A percentile compares a stretch with the other conserved stretches of the same genome.
Conservation (phyloP, 2,329 filamentous ascomycete species). For the Anisogramma anomala region DNA sequence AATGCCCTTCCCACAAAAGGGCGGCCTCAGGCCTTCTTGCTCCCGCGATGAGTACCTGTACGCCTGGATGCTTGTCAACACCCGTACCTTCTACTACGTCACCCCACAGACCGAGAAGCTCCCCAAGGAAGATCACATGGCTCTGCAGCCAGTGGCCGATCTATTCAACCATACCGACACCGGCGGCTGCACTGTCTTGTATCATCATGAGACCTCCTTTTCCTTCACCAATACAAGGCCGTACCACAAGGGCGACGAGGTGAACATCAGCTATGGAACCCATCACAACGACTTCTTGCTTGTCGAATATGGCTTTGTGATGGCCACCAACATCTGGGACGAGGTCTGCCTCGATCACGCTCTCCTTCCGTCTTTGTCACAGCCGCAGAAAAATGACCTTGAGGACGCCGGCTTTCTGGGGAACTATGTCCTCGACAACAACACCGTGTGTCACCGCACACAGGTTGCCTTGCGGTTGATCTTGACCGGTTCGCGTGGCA, state of each 20-base stretch:
- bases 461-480: slow-evolving; percentile 39
- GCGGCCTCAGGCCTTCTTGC: not conserved
- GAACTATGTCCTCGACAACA: slow-evolving; percentile 38
- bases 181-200: slow-evolving; percentile 39
- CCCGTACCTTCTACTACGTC: slow-evolving; percentile 49
- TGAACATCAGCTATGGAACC: slow-evolving; percentile 57
- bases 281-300: slow-evolving; percentile 65
- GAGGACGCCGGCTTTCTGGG: slow-evolving; percentile 37
- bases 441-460: slow-evolving; percentile 42
- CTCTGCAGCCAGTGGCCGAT: slow-evolving; percentile 61
- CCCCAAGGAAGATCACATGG: slow-evolving; percentile 47
- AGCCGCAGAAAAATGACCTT: slow-evolving; percentile 27
- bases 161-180: slow-evolving; percentile 50
- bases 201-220: slow-evolving; percentile 37
- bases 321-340: slow-evolving; percentile 38
- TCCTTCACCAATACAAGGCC: slow-evolving; percentile 38
- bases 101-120: slow-evolving; percentile 32
- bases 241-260: slow-evolving; percentile 49
- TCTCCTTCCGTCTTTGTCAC: slow-evolving; percentile 29
- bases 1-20: slow-evolving; percentile 22
- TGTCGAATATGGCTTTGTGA: slow-evolving; percentile 50
- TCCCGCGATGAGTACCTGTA: slow-evolving; percentile 34
- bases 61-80: slow-evolving; percentile 50
- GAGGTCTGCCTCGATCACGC: slow-evolving; percentile 36
- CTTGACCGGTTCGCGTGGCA: slow-evolving; percentile 3